phyloP scores from a whole-genome alignment of 352 stramenopile species.

The Phytopythium mirpurense region DNA sequence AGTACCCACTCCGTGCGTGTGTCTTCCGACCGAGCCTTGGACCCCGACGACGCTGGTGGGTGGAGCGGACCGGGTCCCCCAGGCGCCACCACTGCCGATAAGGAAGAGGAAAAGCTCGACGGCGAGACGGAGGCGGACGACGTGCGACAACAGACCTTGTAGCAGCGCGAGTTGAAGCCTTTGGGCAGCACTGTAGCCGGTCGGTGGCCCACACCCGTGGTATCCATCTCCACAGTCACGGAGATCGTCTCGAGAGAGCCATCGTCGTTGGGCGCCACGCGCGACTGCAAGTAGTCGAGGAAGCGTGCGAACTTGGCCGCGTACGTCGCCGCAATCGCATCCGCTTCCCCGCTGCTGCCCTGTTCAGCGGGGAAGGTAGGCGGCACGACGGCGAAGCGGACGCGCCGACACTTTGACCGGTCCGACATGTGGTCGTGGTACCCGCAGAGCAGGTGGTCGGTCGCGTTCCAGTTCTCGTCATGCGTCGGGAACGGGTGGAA shows the following conservation, averaged over 20 bases:
- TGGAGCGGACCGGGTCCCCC: not conserved
- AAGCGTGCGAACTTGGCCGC: constrained; percentile 53
- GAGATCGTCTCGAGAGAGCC: constrained; percentile 42
- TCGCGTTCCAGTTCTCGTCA: constrained; percentile 75
- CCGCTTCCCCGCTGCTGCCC: not conserved
- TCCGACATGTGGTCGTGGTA: constrained; percentile 77
- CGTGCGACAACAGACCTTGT: constrained; percentile 37
- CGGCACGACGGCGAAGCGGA: constrained; percentile 65
- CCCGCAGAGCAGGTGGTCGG: constrained; percentile 71
- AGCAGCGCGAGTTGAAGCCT: constrained; percentile 16
- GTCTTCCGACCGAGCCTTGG: constrained; percentile 21
- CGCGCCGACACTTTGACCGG: constrained; percentile 58
- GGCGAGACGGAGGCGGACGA: constrained; percentile 10
- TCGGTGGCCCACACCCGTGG: constrained; percentile 7
- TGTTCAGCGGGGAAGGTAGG: constrained; percentile 14
- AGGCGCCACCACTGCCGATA: constrained; percentile 8
- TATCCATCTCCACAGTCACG: constrained; percentile 34
- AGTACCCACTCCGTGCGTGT: constrained; percentile 70
- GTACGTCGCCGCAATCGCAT: constrained; percentile 21
- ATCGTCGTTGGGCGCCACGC: constrained; percentile 42
- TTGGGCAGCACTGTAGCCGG: constrained; percentile 5
- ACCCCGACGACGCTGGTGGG: not conserved
- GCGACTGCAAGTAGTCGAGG: constrained; percentile 59
- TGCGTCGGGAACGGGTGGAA: constrained; percentile 66
- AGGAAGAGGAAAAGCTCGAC: not conserved